These are phyloP conservation scores for Toxoplasma gondii DNA, from an alignment of 169 alveolate genomes.

Conservation along the genomic window DNA sequence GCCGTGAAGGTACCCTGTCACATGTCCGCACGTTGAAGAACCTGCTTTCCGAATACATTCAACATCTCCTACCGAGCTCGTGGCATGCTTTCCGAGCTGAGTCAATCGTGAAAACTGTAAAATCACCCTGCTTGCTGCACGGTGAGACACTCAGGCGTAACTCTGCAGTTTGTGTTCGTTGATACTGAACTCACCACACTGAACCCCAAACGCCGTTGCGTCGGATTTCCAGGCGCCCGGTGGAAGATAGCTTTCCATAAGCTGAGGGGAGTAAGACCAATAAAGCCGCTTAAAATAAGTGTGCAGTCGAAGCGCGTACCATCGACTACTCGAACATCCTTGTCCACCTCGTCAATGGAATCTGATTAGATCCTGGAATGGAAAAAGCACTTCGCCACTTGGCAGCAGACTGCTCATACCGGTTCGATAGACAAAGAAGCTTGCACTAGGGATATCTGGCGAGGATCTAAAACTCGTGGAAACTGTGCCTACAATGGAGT, in stretches of 20 bases:
- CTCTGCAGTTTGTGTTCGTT: too few relatives aligned
- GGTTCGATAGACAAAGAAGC: conserved; percentile 50
- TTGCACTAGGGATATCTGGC: not conserved
- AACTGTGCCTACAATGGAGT: not conserved
- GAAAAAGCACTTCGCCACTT: too few relatives aligned
- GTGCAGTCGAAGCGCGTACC: conserved; percentile 68
- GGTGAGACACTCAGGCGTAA: not conserved
- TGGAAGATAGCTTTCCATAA: conserved; percentile 81
- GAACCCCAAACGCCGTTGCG: conserved; percentile 70
- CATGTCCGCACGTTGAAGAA: not conserved
- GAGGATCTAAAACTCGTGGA: not conserved
- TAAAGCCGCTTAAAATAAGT: not conserved
- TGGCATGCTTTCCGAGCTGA: conserved; percentile 86
- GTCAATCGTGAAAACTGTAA: conserved; percentile 77
- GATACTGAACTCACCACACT: conserved; percentile 46
- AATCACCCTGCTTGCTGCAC: conserved; percentile 77
- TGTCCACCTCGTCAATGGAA: conserved; percentile 87
- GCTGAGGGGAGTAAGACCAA: conserved; percentile 24
- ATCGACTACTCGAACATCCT: conserved; percentile 88
- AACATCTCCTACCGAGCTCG: conserved; percentile 72
- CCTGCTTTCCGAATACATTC: not conserved
- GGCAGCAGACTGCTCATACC: not conserved
- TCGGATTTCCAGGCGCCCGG: conserved; percentile 85
- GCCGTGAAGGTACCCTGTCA: conserved; percentile 83
- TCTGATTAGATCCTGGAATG: conserved; percentile 39